Percentiles rank a stretch among this genome's conserved stretches.
phyloP scores from a whole-genome alignment of 179 eudicot genomes.

The Silene vulgaris region DNA sequence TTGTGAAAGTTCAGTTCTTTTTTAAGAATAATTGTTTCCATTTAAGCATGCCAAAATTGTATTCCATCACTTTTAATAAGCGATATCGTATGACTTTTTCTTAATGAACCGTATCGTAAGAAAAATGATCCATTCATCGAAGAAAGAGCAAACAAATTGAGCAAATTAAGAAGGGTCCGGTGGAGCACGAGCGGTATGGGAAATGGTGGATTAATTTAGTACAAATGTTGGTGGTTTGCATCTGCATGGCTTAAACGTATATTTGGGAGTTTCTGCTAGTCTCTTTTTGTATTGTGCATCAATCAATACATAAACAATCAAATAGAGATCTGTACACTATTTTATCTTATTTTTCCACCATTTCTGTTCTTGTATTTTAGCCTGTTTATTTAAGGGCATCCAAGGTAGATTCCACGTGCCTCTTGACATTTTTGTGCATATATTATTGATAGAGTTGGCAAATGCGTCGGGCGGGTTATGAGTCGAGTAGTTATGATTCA shows the following conservation, averaged over 20 bases:
- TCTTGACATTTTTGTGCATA: neutral
- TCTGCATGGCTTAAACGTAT: conserved; percentile 17
- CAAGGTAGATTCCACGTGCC: conserved; percentile 16
- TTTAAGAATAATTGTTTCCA: no score
- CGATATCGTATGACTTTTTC: no score
- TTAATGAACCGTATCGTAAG: no score
- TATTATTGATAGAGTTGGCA: no score
- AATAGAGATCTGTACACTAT: conserved; percentile 17
- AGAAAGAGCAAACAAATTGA: neutral
- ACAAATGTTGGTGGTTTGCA: neutral
- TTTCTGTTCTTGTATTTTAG: conserved; percentile 9
- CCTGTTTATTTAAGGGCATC: conserved; percentile 17
- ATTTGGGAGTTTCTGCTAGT: conserved; percentile 22
- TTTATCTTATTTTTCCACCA: neutral
- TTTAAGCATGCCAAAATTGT: no score
- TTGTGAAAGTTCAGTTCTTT: no score
- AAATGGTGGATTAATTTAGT: neutral
- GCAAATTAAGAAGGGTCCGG: neutral
- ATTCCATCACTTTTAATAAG: no score
- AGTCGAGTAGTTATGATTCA: no score
- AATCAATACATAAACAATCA: neutral
- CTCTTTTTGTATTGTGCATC: conserved; percentile 24
- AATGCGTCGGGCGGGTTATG: no score
- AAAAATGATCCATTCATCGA: neutral
- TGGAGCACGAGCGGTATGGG: conserved; percentile 23